phyloP scores from a whole-genome alignment of 371 early-diverging fungal species.

The Mortierella sp. region DNA sequence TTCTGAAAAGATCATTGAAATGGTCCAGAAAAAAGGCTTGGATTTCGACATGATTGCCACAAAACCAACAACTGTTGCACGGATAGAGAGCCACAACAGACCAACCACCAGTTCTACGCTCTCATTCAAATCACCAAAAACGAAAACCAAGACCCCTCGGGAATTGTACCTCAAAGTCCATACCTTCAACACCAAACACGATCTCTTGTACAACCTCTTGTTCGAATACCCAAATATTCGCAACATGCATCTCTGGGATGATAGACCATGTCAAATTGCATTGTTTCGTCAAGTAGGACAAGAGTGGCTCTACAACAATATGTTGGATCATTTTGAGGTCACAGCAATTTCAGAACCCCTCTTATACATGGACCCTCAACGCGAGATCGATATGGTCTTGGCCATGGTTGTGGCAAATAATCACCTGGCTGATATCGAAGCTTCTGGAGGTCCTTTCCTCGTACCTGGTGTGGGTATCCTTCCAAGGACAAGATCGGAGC shows the following conservation, averaged over 20 bases:
- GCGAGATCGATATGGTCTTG: conserved; percentile 38
- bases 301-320: conserved; percentile 41
- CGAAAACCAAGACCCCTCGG: neutral
- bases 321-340: conserved; percentile 44
- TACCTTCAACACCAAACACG: conserved; percentile 54
- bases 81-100: conserved; percentile 13
- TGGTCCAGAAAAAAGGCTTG: conserved; percentile 34
- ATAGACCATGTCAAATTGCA: conserved; percentile 48
- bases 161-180: conserved; percentile 49
- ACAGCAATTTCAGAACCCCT: conserved; percentile 37
- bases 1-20: conserved; percentile 34
- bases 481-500: conserved; percentile 43
- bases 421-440: conserved; percentile 39
- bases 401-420: conserved; percentile 48
- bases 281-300: conserved; percentile 48
- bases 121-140: conserved; percentile 3
- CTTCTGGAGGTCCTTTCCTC: conserved; percentile 30
- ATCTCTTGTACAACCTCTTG: conserved; percentile 51
- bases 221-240: conserved; percentile 43
- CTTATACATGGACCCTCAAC: conserved; percentile 41
- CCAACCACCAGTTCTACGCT: neutral
- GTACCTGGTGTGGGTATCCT: conserved; percentile 36
- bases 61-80: conserved; percentile 53
- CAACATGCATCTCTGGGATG: conserved; percentile 50
- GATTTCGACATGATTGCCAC: conserved; percentile 52